Conservation (phyloP, 1,284 basidiomycete species). For the Xanthoconium separans region DNA sequence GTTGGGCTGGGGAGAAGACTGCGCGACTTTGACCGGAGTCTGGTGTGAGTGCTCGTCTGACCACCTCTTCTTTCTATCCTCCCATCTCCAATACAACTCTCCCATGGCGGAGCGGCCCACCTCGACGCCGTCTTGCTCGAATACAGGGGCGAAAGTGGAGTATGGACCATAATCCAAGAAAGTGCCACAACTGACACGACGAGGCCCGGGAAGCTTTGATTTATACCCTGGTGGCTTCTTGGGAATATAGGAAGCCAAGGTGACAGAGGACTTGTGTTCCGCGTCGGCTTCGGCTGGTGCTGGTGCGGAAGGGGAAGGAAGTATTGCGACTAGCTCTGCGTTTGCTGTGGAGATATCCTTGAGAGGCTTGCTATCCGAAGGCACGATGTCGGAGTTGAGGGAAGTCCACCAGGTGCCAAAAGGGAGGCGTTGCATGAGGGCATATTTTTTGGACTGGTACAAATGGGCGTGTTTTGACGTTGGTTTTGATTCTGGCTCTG, state of each 20-base stretch:
- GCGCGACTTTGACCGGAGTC: not conserved
- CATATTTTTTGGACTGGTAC: slow-evolving; percentile 51
- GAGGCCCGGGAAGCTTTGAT: slow-evolving; percentile 43
- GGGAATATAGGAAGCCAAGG: slow-evolving; percentile 44
- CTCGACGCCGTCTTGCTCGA: slow-evolving; percentile 69
- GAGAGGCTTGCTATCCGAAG: slow-evolving; percentile 39
- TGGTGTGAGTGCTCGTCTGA: slow-evolving; percentile 14
- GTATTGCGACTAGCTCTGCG: slow-evolving; percentile 70
- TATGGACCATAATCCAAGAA: slow-evolving; percentile 77
- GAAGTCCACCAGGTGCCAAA: slow-evolving; percentile 77
- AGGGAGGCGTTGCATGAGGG: slow-evolving; percentile 74
- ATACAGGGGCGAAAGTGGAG: slow-evolving; percentile 72
- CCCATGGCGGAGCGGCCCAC: slow-evolving; percentile 60
- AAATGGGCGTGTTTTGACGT: slow-evolving; percentile 22
- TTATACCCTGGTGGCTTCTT: slow-evolving; percentile 40
- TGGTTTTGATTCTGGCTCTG: slow-evolving; percentile 27
- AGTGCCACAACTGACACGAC: slow-evolving; percentile 56
- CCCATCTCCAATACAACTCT: slow-evolving; percentile 50
- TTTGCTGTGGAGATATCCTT: slow-evolving; percentile 58
- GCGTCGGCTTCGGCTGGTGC: slow-evolving; percentile 25
- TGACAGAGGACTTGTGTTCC: slow-evolving; percentile 24
- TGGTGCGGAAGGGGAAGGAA: slow-evolving; percentile 55
- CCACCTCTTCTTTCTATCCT: slow-evolving; percentile 36
- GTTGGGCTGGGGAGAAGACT: slow-evolving; percentile 12
- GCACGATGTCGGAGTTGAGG: slow-evolving; percentile 48